phyloP scores from a whole-genome alignment of 1,139 yeast species.

The Arxiozyma slooffiae region DNA sequence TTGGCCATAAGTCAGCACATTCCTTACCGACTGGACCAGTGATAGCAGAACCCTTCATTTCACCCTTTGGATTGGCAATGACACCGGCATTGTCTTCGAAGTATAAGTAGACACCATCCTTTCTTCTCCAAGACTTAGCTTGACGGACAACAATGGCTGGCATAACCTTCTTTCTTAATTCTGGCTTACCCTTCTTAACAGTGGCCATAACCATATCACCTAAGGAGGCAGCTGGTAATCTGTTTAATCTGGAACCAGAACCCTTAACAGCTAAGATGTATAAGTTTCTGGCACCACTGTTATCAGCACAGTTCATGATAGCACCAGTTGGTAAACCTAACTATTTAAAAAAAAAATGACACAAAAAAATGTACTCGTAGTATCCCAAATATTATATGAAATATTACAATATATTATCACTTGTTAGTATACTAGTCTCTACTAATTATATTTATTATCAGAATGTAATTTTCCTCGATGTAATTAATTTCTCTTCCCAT shows the following conservation, averaged over 20 bases:
- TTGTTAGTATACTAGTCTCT: background rate
- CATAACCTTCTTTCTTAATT: conserved; percentile 99
- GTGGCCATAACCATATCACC: conserved; percentile 99
- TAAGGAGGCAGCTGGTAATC: conserved; percentile 99
- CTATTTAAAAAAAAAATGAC: conserved; percentile 31
- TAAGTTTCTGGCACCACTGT: conserved; percentile 99
- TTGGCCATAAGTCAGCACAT: conserved; percentile 99
- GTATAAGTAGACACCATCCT: conserved; percentile 99
- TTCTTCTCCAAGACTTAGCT: conserved; percentile 99
- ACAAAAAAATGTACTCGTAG: background rate
- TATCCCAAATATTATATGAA: background rate
- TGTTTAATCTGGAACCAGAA: conserved; percentile 98
- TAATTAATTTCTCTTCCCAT: background rate
- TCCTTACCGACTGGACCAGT: conserved; percentile 99
- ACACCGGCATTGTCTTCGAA: conserved; percentile 99
- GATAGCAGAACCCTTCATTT: conserved; percentile 99
- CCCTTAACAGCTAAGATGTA: conserved; percentile 99
- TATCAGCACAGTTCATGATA: conserved; percentile 99
- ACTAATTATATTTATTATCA: background rate
- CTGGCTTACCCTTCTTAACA: conserved; percentile 99
- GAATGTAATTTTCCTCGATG: background rate
- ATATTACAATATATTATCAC: background rate
- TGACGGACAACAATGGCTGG: conserved; percentile 99
- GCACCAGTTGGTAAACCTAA: conserved; percentile 99
- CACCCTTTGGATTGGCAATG: conserved; percentile 99